A percentile compares a stretch with the other conserved stretches of the same genome.
These are phyloP conservation scores for Trypanosoma scelopori DNA, from an alignment of 208 protist species.

Conservation along the genomic window DNA sequence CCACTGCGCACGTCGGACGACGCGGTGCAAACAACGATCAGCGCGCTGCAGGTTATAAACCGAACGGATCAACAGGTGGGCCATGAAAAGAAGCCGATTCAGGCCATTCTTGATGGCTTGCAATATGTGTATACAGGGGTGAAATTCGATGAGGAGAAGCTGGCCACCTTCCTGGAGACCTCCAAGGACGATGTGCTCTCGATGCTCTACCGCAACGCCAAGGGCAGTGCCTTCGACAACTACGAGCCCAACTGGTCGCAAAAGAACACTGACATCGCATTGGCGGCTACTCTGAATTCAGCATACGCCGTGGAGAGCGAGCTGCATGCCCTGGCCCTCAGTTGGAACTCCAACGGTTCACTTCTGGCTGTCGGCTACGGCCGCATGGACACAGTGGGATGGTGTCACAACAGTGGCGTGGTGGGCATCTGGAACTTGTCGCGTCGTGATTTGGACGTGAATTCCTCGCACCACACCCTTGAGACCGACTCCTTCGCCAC, in stretches of 20 bases:
- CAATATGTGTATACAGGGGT: conserved; percentile 80
- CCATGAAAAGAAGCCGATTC: conserved; percentile 35
- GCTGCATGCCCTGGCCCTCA: conserved; percentile 66
- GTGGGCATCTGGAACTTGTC: conserved; percentile 86
- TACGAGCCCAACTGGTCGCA: conserved; percentile 86
- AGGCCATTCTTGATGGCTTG: conserved; percentile 67
- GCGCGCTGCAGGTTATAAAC: conserved; percentile 52
- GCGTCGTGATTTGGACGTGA: conserved; percentile 55
- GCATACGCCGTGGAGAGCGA: conserved; percentile 58
- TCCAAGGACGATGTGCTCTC: conserved; percentile 50
- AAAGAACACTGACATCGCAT: conserved; percentile 58
- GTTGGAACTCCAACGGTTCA: conserved; percentile 84
- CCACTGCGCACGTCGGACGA: conserved; percentile 30
- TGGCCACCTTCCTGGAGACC: conserved; percentile 64
- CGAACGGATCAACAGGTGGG: conserved; percentile 71
- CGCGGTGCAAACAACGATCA: conserved; percentile 71
- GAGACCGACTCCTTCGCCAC: conserved; percentile 82
- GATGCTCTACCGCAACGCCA: conserved; percentile 69
- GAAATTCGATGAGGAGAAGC: conserved; percentile 51
- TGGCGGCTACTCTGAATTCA: conserved; percentile 66
- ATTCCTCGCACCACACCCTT: conserved; percentile 70
- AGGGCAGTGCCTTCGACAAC: conserved; percentile 74
- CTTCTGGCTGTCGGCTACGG: conserved; percentile 89
- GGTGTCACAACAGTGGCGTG: conserved; percentile 82
- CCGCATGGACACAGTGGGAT: conserved; percentile 79